Base-by-base conservation (phyloP, 495 filamentous ascomycete genomes). In the Letharia columbiana region DNA sequence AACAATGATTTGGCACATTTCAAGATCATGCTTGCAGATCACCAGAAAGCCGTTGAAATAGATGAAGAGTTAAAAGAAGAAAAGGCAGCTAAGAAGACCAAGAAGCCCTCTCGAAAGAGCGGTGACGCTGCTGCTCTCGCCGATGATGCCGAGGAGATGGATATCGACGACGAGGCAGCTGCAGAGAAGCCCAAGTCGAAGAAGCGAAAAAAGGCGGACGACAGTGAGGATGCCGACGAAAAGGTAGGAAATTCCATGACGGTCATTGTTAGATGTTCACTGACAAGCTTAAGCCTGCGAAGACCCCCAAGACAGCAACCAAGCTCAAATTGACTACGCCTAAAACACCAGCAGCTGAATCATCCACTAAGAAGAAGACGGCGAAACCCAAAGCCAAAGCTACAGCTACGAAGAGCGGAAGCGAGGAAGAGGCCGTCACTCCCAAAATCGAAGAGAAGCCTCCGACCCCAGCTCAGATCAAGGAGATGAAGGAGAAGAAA, bases 91-190 rank as follows among this genome's bases (percentile, higher is more conserved):
- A 79, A 79, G 70, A 75, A 68, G 13, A 69, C 66, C 49, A 77
- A 77, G 59, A 87, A 85, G 76, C 82, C 83, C 70, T 31, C 64
- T 35, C 81, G 83, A 44, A 90, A 89, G 80, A 88, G 77, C 66
- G 82, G 76, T 69, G 78, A 78, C 23, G 71, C 75, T 58, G 73
- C 73, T 31, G 70, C 67, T 3, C 72, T 71, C 12, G 79, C 73
- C 44, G 77, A 77, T 28, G 91, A 94, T 69, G 79, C 87, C 2
- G 90, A 92, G 1, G 92, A 92, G 85, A 87, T 83, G 65, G 90
- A 95, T 65, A 84, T 78, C 9, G 77, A 80, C 33, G 78, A 72
- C n/a, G 80, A 82, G 40, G 72, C 73, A 60, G 82, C 81, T 67
- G 75, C 77, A 61, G 80, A 67, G 64, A 83, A 83, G 69, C 66